Conservation (phyloP, 2,329 filamentous ascomycete genomes). For the Pestalotiopsis sp. region DNA sequence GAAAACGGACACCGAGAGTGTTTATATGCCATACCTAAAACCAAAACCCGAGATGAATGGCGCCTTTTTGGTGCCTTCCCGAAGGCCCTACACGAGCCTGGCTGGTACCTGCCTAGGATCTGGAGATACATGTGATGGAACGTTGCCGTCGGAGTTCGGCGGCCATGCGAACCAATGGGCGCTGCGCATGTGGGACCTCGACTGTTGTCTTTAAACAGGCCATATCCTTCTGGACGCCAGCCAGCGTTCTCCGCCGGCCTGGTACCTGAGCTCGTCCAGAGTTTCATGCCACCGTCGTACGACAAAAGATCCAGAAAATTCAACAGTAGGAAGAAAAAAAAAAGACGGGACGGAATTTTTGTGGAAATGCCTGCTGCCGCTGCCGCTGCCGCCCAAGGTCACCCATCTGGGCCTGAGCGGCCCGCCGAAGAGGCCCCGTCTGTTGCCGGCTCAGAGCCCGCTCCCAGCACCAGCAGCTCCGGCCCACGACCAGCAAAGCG, state of each 20-base stretch:
- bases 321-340: neutral
- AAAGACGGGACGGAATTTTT: neutral
- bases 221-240: neutral
- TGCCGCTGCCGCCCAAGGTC: neutral
- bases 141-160: slow-evolving; percentile 1
- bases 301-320: neutral
- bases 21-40: neutral
- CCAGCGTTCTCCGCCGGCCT: slow-evolving; percentile 10
- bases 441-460: neutral
- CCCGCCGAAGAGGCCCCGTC: neutral
- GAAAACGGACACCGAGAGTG: neutral
- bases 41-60: no score
- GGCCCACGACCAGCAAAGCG: slow-evolving; percentile 7
- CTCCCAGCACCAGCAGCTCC: neutral
- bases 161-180: neutral
- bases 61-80: no score
- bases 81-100: no score
- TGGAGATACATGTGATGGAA: neutral
- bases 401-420: neutral
- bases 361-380: neutral
- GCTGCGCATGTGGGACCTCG: neutral
- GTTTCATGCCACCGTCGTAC: slow-evolving; percentile 1
- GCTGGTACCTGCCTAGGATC: neutral
- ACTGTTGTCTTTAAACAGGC: neutral
- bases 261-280: neutral